Conservation (phyloP, 164 flowering plant species). For the Umbilicus rupestris region DNA sequence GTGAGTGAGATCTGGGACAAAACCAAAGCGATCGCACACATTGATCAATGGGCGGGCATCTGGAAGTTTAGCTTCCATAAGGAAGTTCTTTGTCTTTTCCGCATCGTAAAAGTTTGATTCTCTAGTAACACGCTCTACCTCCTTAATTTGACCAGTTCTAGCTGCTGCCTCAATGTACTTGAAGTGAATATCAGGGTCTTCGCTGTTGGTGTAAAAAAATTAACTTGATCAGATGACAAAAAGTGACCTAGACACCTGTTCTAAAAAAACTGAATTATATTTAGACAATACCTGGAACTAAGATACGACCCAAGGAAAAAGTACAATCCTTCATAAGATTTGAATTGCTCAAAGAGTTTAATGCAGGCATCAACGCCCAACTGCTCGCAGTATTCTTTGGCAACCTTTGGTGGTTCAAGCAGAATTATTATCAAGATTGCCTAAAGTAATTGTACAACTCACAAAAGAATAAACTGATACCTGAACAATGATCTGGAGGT, state of each 20-base stretch:
- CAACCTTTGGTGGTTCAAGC: constrained; percentile 40
- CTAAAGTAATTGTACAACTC: background rate
- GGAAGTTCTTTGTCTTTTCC: constrained; percentile 92
- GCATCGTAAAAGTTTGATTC: constrained; percentile 96
- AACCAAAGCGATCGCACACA: constrained; percentile 99
- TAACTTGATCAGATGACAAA: background rate
- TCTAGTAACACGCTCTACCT: constrained; percentile 96
- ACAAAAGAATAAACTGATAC: constrained; percentile 20
- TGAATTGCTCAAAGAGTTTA: constrained; percentile 94
- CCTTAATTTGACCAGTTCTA: constrained; percentile 99
- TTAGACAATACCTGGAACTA: constrained; percentile 71
- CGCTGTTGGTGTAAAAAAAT: constrained; percentile 38
- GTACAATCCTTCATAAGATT: constrained; percentile 95
- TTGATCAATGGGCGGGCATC: constrained; percentile 97
- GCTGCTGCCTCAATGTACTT: constrained; percentile 99
- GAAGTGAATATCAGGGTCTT: constrained; percentile 98
- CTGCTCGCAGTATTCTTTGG: constrained; percentile 96
- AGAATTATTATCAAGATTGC: background rate
- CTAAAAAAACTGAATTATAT: background rate
- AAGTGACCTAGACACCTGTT: background rate
- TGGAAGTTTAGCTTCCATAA: constrained; percentile 99
- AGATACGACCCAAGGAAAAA: constrained; percentile 93
- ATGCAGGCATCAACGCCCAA: constrained; percentile 91
- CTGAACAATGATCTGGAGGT: constrained; percentile 99
- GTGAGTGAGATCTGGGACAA: constrained; percentile 97